These are phyloP conservation scores for Coprinellus aureogranulatus DNA, from an alignment of 768 basidiomycete species.

Conservation along the genomic window DNA sequence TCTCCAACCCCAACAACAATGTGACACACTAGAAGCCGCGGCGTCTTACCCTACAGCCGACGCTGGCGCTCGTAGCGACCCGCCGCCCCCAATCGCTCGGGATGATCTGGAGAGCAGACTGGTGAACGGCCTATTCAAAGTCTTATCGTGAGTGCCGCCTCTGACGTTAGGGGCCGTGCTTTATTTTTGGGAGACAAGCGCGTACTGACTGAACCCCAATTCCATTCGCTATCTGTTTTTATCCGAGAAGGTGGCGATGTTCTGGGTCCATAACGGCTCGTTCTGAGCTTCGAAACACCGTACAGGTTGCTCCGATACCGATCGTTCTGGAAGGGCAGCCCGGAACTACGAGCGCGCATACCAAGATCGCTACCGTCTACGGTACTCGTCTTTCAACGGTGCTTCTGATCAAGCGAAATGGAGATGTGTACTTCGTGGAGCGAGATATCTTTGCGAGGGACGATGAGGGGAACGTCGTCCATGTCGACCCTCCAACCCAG, in stretches of 20 bases:
- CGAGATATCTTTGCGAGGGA: conserved; percentile 61
- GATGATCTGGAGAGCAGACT: conserved; percentile 49
- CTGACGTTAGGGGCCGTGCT: conserved; percentile 7
- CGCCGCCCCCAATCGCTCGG: neutral
- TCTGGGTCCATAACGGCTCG: conserved; percentile 46
- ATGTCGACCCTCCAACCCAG: conserved; percentile 41
- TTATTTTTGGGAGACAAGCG: conserved; percentile 1
- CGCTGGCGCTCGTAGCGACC: no score
- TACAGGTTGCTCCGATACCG: conserved; percentile 56
- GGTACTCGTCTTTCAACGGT: conserved; percentile 76
- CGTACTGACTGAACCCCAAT: conserved; percentile 4
- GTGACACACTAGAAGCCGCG: neutral
- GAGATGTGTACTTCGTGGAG: conserved; percentile 66
- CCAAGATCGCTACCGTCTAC: conserved; percentile 34
- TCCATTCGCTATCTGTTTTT: neutral
- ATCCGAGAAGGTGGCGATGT: conserved; percentile 43
- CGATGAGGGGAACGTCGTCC: conserved; percentile 30
- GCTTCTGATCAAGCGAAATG: conserved; percentile 59
- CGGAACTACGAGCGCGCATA: conserved; percentile 11
- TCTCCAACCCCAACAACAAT: conserved; percentile 16
- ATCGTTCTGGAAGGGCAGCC: conserved; percentile 29
- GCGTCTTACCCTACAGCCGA: neutral
- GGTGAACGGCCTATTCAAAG: conserved; percentile 55
- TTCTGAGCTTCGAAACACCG: conserved; percentile 57
- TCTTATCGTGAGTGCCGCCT: conserved; percentile 61